phyloP scores from a whole-genome alignment of 345 rosid species.

The Crucihimalaya himalaica region DNA sequence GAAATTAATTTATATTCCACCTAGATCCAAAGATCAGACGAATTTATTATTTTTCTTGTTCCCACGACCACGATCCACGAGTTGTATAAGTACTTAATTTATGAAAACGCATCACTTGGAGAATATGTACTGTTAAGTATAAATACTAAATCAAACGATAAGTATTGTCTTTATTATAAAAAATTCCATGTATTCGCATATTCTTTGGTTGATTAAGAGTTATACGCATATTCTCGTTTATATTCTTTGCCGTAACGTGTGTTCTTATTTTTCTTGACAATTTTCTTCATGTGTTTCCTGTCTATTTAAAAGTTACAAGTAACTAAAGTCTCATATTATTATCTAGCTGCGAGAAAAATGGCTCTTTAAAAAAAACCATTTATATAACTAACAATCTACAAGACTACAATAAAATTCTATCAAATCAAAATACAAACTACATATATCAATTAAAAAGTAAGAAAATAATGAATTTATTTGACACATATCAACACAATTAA shows the following conservation, averaged over 20 bases:
- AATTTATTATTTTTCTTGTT: neutral
- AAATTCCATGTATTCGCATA: constrained; percentile 24
- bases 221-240: constrained; percentile 30
- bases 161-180: neutral
- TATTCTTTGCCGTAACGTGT: constrained; percentile 28
- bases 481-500: neutral
- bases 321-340: neutral
- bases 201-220: constrained; percentile 16
- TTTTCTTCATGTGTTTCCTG: constrained; percentile 1
- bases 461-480: neutral
- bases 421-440: neutral
- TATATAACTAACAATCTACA: neutral
- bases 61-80: neutral
- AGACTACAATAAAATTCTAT: neutral
- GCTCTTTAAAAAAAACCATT: neutral
- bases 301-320: constrained; percentile 12
- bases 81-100: neutral
- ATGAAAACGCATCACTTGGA: constrained; percentile 11
- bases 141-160: neutral
- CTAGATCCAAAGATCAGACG: neutral
- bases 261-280: constrained; percentile 14
- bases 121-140: neutral
- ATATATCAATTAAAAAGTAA: too few relatives aligned
- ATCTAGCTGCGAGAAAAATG: constrained; percentile 7
- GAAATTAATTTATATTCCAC: neutral